Evolutionary conservation across 2,329 filamentous ascomycete genomes (phyloP).

Genomic region (Colletotrichum sojae): DNA sequence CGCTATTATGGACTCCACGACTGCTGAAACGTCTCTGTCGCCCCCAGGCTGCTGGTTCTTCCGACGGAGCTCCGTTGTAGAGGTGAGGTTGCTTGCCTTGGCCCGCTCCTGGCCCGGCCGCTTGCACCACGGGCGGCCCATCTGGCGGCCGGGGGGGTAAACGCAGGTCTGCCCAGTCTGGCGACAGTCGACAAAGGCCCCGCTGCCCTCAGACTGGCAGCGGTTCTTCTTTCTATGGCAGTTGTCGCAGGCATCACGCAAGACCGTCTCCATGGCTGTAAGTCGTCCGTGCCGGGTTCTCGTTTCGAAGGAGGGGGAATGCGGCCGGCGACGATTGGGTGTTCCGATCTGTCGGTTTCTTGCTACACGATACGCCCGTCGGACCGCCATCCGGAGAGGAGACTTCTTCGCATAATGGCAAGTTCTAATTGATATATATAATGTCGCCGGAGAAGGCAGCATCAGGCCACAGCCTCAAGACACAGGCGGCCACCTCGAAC

Average conservation of each 20-base stretch:
- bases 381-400: neutral
- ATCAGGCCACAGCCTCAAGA: neutral
- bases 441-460: neutral
- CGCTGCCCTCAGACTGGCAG: neutral
- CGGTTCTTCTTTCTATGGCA: neutral
- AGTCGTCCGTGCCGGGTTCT: neutral
- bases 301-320: neutral
- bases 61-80: neutral
- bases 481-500: too few relatives aligned
- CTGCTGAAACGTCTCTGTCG: neutral
- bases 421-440: neutral
- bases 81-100: neutral
- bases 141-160: neutral
- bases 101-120: neutral
- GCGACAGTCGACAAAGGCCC: neutral
- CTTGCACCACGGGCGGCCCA: neutral
- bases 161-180: neutral
- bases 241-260: neutral
- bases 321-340: neutral
- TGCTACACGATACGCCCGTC: neutral
- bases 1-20: neutral
- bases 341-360: neutral
- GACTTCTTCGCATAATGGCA: neutral
- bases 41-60: neutral
- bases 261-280: neutral